Evolutionary conservation across 164 flowering plant genomes (phyloP).

Genomic region (Euptelea pleiosperma): DNA sequence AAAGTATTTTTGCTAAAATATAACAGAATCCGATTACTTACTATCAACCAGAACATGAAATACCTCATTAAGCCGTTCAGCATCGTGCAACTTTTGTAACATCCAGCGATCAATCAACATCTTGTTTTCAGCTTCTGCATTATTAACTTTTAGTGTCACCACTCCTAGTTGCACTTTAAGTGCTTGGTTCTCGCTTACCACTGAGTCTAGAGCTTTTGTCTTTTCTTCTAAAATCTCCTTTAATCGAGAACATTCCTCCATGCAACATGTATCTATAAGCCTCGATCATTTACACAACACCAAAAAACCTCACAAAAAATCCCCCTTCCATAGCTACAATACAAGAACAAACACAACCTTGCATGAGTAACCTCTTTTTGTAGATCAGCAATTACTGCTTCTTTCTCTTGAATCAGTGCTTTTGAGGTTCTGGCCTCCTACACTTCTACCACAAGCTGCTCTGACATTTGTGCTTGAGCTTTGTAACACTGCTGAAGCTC

Average conservation of each 20-base stretch:
- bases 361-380: slow-evolving; percentile 49
- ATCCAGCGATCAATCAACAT: slow-evolving; percentile 92
- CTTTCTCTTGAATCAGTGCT: slow-evolving; percentile 68
- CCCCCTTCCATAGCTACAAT: no score
- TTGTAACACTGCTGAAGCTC: slow-evolving; percentile 98
- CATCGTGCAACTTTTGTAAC: slow-evolving; percentile 95
- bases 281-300: slow-evolving; percentile 9
- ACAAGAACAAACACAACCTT: slow-evolving; percentile 39
- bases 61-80: slow-evolving; percentile 95
- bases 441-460: slow-evolving; percentile 94
- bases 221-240: slow-evolving; percentile 64
- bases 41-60: neutral
- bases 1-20: neutral
- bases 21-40: no score
- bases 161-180: slow-evolving; percentile 61
- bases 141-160: slow-evolving; percentile 55
- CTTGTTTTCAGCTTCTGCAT: slow-evolving; percentile 81
- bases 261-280: slow-evolving; percentile 28
- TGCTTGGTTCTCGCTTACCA: slow-evolving; percentile 59
- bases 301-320: no score
- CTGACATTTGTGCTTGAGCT: slow-evolving; percentile 93
- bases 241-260: slow-evolving; percentile 65
- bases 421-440: slow-evolving; percentile 79
- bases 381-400: slow-evolving; percentile 38
- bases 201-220: slow-evolving; percentile 62